phyloP scores from a whole-genome alignment of 176 grass and related monocot species.

The Miscanthus lutarioriparius region DNA sequence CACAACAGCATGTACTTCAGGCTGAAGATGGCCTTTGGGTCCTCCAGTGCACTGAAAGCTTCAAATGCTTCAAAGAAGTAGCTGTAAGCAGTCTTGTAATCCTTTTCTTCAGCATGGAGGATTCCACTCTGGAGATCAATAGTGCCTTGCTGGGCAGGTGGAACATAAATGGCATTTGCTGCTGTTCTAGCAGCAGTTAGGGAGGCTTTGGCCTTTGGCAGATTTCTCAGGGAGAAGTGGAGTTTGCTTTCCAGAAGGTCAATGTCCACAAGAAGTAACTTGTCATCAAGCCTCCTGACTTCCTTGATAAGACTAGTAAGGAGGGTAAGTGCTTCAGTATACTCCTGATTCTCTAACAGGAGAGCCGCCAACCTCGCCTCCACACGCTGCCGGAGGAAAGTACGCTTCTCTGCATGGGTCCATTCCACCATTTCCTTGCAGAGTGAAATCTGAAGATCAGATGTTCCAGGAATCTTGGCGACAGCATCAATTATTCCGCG shows the following conservation, averaged over 20 bases:
- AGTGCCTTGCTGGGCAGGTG: constrained; percentile 79
- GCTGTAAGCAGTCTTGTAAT: constrained; percentile 88
- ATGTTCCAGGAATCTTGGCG: constrained; percentile 75
- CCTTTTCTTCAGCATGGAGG: constrained; percentile 92
- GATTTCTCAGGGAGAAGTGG: constrained; percentile 83
- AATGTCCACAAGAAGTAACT: constrained; percentile 88
- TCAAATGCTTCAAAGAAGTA: constrained; percentile 95
- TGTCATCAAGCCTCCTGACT: constrained; percentile 86
- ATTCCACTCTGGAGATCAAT: constrained; percentile 96
- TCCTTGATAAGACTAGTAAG: constrained; percentile 83
- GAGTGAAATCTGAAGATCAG: constrained; percentile 78
- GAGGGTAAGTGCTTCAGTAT: constrained; percentile 73
- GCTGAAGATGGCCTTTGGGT: constrained; percentile 61
- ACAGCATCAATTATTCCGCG: constrained; percentile 78
- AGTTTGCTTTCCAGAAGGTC: constrained; percentile 93
- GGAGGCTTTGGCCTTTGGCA: constrained; percentile 86
- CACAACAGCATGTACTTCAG: constrained; percentile 95
- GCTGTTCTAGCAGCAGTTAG: constrained; percentile 86
- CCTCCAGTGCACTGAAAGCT: constrained; percentile 70
- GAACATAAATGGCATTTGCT: constrained; percentile 91
- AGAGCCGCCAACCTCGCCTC: constrained; percentile 82
- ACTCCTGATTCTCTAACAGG: constrained; percentile 76
- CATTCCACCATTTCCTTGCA: constrained; percentile 94
- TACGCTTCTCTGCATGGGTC: constrained; percentile 82
- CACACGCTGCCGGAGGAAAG: constrained; percentile 78